A percentile compares a stretch with the other conserved stretches of the same genome.
These are phyloP conservation scores for Thermoascus crustaceus DNA, from an alignment of 2,329 filamentous ascomycete genomes.

Conservation along the genomic window DNA sequence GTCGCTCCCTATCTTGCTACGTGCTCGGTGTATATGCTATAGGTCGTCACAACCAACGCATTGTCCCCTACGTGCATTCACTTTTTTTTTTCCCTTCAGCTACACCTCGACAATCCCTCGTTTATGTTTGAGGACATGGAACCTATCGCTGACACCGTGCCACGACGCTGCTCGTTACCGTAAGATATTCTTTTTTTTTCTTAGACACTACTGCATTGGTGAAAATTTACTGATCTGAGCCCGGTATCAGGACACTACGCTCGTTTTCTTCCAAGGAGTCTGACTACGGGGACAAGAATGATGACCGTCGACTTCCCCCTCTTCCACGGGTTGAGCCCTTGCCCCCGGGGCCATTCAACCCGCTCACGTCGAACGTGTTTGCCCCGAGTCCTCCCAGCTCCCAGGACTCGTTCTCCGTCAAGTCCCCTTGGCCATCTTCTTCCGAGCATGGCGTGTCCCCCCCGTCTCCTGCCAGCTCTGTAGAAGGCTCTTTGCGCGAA, in stretches of 20 bases:
- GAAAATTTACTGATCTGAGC: constrained; percentile 6
- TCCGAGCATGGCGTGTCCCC: constrained; percentile 24
- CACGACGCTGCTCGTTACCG: constrained; percentile 29
- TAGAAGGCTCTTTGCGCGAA: constrained; percentile 30
- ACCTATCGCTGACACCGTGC: constrained; percentile 19
- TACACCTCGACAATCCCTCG: not conserved
- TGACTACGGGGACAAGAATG: constrained; percentile 20
- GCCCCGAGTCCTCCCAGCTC: constrained; percentile 25
- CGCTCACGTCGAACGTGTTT: constrained; percentile 22
- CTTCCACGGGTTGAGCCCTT: constrained; percentile 29
- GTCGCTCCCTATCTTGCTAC: constrained; percentile 4
- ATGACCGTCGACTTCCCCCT: constrained; percentile 30
- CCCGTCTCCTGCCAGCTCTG: constrained; percentile 31
- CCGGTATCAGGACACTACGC: constrained; percentile 13
- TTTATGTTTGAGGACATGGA: constrained; percentile 27
- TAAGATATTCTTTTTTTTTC: constrained; percentile 15
- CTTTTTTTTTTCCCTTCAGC: not conserved
- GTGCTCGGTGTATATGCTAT: not conserved
- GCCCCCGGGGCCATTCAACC: constrained; percentile 31
- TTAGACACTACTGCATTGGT: constrained; percentile 1
- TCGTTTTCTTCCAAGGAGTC: constrained; percentile 15
- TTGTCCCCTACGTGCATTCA: not conserved
- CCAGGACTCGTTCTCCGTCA: constrained; percentile 28
- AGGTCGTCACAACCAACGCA: too few relatives aligned
- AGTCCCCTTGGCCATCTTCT: constrained; percentile 21